A percentile compares a stretch with the other conserved stretches of the same genome.
Conservation (phyloP, 75 land plant genomes). For the Picea glauca region DNA sequence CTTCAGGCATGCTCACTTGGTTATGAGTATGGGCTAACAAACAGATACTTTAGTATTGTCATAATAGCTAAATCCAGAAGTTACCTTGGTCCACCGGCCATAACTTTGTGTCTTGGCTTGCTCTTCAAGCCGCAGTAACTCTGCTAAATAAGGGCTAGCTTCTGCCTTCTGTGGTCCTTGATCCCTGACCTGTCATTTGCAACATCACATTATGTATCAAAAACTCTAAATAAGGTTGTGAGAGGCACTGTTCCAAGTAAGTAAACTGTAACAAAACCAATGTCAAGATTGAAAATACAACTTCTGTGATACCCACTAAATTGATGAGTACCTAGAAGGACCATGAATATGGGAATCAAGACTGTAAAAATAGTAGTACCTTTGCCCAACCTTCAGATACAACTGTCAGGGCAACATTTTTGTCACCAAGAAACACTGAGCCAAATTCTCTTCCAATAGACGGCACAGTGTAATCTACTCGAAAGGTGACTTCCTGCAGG, state of each 20-base stretch:
- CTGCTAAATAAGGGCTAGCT: slow-evolving; percentile 19
- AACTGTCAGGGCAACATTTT: slow-evolving; percentile 66
- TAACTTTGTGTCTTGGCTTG: slow-evolving; percentile 80
- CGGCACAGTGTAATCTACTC: slow-evolving; percentile 77
- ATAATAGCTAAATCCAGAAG: background rate
- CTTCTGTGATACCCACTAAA: too few relatives aligned
- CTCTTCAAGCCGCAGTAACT: slow-evolving; percentile 64
- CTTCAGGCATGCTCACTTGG: background rate
- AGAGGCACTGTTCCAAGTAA: background rate
- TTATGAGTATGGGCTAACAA: background rate
- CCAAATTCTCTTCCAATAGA: slow-evolving; percentile 87
- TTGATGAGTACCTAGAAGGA: background rate
- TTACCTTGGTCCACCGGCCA: slow-evolving; percentile 90
- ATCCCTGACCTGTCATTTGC: slow-evolving; percentile 4
- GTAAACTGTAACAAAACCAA: background rate
- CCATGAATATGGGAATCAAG: background rate
- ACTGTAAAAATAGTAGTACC: slow-evolving; percentile 35
- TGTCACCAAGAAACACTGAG: slow-evolving; percentile 68
- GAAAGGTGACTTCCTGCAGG: slow-evolving; percentile 80
- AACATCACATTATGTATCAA: background rate
- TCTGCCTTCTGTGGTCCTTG: slow-evolving; percentile 7
- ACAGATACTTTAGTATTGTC: background rate
- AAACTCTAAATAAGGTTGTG: background rate
- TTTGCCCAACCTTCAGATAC: slow-evolving; percentile 97
- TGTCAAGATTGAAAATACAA: too few relatives aligned